Conservation (phyloP, 352 stramenopile genomes). For the Pythium plurisporium region DNA sequence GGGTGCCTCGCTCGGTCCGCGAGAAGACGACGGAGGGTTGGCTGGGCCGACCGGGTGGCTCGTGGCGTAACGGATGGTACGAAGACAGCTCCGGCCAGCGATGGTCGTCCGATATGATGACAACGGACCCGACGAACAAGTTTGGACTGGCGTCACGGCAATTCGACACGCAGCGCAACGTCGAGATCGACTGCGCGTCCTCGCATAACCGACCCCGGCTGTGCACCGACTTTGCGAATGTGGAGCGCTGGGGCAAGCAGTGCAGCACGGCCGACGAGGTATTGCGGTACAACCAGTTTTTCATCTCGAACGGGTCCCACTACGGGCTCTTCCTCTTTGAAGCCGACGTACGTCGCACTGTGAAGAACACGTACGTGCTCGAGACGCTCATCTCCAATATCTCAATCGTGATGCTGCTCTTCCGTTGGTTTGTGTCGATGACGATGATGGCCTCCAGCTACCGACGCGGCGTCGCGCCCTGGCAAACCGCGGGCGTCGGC, state of each 20-base stretch:
- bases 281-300: background rate
- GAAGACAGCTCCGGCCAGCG: background rate
- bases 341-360: background rate
- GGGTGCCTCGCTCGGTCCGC: slow-evolving; percentile 1
- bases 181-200: slow-evolving; percentile 2
- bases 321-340: slow-evolving; percentile 27
- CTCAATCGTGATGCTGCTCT: slow-evolving; percentile 24
- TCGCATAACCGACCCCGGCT: background rate
- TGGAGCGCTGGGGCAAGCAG: background rate
- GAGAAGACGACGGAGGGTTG: slow-evolving; percentile 32
- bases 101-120: slow-evolving; percentile 22
- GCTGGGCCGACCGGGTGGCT: slow-evolving; percentile 10
- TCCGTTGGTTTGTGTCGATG: slow-evolving; percentile 25
- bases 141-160: slow-evolving; percentile 4
- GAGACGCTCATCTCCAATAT: slow-evolving; percentile 25
- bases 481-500: slow-evolving; percentile 18
- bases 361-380: slow-evolving; percentile 19
- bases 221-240: too few species aligned
- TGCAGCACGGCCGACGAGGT: background rate
- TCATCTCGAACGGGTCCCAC: slow-evolving; percentile 19
- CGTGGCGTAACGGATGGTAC: background rate
- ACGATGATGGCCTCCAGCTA: slow-evolving; percentile 12
- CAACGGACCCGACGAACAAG: background rate
- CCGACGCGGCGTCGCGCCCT: slow-evolving; percentile 8
- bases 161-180: slow-evolving; percentile 13